A percentile compares a stretch with the other conserved stretches of the same genome.
Evolutionary conservation across 2,329 filamentous ascomycete species (phyloP).

Genomic region (Herpomyces periplanetae): DNA sequence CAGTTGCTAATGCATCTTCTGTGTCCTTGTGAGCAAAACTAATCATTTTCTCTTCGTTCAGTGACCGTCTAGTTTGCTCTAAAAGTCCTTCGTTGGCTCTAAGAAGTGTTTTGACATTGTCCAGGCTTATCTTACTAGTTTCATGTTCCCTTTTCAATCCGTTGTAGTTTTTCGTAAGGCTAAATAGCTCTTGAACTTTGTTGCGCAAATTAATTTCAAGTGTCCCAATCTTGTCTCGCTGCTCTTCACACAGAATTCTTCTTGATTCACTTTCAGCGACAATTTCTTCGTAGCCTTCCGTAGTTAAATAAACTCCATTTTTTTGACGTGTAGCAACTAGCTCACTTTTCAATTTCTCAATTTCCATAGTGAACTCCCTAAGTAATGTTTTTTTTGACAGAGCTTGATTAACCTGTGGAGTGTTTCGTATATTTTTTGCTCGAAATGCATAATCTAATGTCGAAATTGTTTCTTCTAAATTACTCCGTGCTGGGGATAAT

Average conservation of each 20-base stretch:
- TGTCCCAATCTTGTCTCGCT: conserved; percentile 58
- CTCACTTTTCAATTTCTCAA: conserved; percentile 75
- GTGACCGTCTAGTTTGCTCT: conserved; percentile 26
- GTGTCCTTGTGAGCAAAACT: conserved; percentile 55
- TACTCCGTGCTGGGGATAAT: conserved; percentile 67
- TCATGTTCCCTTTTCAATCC: conserved; percentile 66
- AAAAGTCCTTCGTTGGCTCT: conserved; percentile 63
- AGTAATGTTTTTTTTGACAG: conserved; percentile 75
- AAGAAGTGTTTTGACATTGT: conserved; percentile 39
- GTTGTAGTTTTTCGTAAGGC: conserved; percentile 51
- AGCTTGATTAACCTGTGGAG: conserved; percentile 68
- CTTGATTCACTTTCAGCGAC: conserved; percentile 67
- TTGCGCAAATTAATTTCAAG: conserved; percentile 65
- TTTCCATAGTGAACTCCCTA: conserved; percentile 57
- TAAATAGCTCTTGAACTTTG: conserved; percentile 70
- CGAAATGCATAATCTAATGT: conserved; percentile 91
- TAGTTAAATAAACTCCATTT: conserved; percentile 73
- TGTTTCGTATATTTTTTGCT: conserved; percentile 93
- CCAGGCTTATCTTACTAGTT: conserved; percentile 23
- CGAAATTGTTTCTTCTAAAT: conserved; percentile 87
- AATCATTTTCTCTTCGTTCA: conserved; percentile 39
- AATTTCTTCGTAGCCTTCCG: conserved; percentile 61
- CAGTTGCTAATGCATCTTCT: too few relatives aligned
- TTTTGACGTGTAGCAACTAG: conserved; percentile 65
- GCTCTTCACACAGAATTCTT: conserved; percentile 62